Conservation (phyloP, 768 basidiomycete genomes). For the Chalciporus chontae region DNA sequence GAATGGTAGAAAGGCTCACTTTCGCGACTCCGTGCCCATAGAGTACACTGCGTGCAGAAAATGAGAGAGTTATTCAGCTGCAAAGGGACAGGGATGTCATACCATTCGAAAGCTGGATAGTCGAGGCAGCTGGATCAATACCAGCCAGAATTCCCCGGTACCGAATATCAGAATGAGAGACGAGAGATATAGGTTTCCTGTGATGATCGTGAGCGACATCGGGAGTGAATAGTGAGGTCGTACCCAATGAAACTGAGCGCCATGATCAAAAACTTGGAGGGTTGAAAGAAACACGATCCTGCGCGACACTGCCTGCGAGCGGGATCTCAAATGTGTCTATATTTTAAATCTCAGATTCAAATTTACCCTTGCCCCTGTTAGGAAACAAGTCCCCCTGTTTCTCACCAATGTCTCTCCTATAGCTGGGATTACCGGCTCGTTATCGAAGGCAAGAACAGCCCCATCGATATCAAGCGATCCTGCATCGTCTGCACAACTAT, state of each 20-base stretch:
- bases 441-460: too few relatives aligned
- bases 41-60: slow-evolving; percentile 55
- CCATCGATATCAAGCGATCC: too few relatives aligned
- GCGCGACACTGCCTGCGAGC: slow-evolving; percentile 7
- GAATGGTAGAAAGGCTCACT: slow-evolving; percentile 42
- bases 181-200: slow-evolving; percentile 86
- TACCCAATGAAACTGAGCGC: slow-evolving; percentile 77
- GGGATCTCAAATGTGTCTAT: slow-evolving; percentile 3
- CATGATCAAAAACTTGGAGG: slow-evolving; percentile 38
- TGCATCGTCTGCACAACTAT: too few relatives aligned
- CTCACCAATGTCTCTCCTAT: too few relatives aligned
- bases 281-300: slow-evolving; percentile 16
- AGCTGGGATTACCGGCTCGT: too few relatives aligned
- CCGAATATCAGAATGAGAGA: slow-evolving; percentile 88
- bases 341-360: slow-evolving; percentile 30
- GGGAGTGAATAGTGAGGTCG: slow-evolving; percentile 9
- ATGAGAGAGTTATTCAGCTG: neutral
- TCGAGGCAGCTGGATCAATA: slow-evolving; percentile 81
- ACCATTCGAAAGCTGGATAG: slow-evolving; percentile 89
- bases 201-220: slow-evolving; percentile 11
- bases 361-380: neutral
- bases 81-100: slow-evolving; percentile 5
- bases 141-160: slow-evolving; percentile 86
- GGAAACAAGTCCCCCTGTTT: too few relatives aligned
- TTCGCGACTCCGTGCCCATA: slow-evolving; percentile 84